Percentiles rank a stretch among this genome's conserved stretches.
These are phyloP conservation scores for Seiridium unicorne DNA, from an alignment of 2,329 filamentous ascomycete species.

Conservation along the genomic window DNA sequence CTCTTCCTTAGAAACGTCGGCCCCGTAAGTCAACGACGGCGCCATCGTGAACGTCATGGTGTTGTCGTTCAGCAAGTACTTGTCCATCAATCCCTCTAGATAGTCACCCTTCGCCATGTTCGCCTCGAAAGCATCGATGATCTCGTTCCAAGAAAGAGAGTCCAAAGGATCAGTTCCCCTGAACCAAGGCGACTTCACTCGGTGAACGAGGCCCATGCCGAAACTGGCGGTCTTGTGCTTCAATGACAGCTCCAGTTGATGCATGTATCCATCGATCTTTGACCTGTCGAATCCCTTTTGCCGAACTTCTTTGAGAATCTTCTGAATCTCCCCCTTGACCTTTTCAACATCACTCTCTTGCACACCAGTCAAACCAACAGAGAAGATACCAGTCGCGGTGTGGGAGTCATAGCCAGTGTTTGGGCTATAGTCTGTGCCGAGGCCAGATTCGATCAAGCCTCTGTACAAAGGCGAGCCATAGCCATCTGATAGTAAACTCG, in stretches of 20 bases:
- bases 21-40: conserved; percentile 72
- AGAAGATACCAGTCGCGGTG: conserved; percentile 77
- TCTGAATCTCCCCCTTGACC: conserved; percentile 71
- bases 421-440: conserved; percentile 91
- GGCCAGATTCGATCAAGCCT: conserved; percentile 81
- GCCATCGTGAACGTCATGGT: conserved; percentile 93
- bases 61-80: conserved; percentile 85
- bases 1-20: conserved; percentile 76
- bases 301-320: conserved; percentile 68
- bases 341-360: conserved; percentile 74
- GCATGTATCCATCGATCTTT: conserved; percentile 91
- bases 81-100: conserved; percentile 80
- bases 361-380: conserved; percentile 88
- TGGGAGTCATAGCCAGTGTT: conserved; percentile 90
- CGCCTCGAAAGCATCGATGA: conserved; percentile 77
- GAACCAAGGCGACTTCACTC: conserved; percentile 91
- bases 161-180: conserved; percentile 92
- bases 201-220: conserved; percentile 85
- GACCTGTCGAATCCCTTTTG: conserved; percentile 80
- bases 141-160: conserved; percentile 87
- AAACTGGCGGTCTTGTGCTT: conserved; percentile 98
- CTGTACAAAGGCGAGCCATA: conserved; percentile 94
- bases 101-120: conserved; percentile 75
- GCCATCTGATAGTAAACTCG: conserved; percentile 83
- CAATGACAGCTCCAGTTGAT: conserved; percentile 87